Percentiles rank a stretch among this genome's conserved stretches.
These are phyloP conservation scores for Aspergillus cristatus DNA, from an alignment of 495 filamentous ascomycete species.

Conservation along the genomic window DNA sequence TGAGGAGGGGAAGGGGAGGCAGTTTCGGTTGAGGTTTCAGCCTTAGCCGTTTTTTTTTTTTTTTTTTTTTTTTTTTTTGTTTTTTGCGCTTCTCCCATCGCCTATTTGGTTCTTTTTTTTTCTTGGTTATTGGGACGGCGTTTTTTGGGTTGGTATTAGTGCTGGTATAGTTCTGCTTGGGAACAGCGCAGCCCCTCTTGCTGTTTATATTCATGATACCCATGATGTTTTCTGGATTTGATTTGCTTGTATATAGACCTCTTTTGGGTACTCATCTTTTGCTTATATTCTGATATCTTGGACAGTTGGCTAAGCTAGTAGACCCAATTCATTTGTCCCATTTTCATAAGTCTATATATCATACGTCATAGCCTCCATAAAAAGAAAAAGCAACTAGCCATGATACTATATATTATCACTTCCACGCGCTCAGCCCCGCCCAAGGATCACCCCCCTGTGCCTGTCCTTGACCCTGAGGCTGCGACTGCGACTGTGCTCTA, in stretches of 20 bases:
- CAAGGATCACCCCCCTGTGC: conserved; percentile 57
- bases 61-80: conserved; percentile 1
- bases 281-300: no score
- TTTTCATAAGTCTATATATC: conserved; percentile 12
- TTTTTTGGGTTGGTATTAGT: neutral
- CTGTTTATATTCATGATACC: conserved; percentile 16
- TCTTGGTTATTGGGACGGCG: conserved; percentile 1
- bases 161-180: neutral
- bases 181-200: conserved; percentile 2
- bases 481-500: conserved; percentile 36
- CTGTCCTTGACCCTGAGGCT: conserved; percentile 26
- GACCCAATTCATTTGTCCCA: no score
- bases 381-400: neutral
- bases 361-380: neutral
- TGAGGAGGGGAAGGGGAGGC: conserved; percentile 35
- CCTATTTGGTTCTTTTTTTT: neutral
- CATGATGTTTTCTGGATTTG: conserved; percentile 4
- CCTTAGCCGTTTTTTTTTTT: conserved; percentile 15
- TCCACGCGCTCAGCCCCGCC: conserved; percentile 83
- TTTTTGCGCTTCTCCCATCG: conserved; percentile 1
- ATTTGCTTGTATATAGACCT: neutral
- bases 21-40: conserved; percentile 38
- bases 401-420: conserved; percentile 30
- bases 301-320: no score
- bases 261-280: neutral